A percentile compares a stretch with the other conserved stretches of the same genome.
Conservation (phyloP, 2,329 filamentous ascomycete species). For the Trichothecium sympodiale region DNA sequence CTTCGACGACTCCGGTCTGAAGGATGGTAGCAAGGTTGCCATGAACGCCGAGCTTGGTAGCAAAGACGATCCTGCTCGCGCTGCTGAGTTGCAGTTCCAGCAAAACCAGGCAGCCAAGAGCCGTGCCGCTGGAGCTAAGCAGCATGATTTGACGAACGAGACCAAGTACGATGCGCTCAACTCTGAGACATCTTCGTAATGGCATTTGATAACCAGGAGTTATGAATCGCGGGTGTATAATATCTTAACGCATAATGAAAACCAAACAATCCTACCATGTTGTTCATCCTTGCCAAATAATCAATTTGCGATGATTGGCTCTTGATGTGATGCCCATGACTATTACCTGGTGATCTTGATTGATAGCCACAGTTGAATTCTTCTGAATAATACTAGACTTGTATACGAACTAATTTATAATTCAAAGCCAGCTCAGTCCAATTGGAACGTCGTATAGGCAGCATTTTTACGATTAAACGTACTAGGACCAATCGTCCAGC, state of each 20-base stretch:
- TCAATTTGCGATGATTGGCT: no score
- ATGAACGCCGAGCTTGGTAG: conserved; percentile 32
- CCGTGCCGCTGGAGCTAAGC: conserved; percentile 14
- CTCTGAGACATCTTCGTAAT: conserved; percentile 15
- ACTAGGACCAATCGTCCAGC: no score
- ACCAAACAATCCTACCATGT: no score
- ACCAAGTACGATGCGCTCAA: conserved; percentile 20
- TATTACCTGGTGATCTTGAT: no score
- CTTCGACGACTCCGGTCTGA: conserved; percentile 19
- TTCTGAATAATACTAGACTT: no score
- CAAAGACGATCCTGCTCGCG: conserved; percentile 32
- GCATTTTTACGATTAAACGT: no score
- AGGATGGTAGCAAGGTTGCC: conserved; percentile 26
- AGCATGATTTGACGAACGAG: conserved; percentile 13
- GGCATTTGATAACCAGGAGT: neutral
- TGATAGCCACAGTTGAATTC: no score
- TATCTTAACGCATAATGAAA: neutral
- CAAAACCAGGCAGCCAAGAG: conserved; percentile 11
- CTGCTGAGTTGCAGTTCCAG: conserved; percentile 32
- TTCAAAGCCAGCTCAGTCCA: no score
- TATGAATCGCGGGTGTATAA: neutral
- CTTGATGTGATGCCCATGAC: no score
- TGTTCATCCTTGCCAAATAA: no score
- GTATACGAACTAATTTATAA: no score
- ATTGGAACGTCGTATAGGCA: no score